phyloP scores from a whole-genome alignment of 257 asterid genomes.

The Ehretia macrophylla region DNA sequence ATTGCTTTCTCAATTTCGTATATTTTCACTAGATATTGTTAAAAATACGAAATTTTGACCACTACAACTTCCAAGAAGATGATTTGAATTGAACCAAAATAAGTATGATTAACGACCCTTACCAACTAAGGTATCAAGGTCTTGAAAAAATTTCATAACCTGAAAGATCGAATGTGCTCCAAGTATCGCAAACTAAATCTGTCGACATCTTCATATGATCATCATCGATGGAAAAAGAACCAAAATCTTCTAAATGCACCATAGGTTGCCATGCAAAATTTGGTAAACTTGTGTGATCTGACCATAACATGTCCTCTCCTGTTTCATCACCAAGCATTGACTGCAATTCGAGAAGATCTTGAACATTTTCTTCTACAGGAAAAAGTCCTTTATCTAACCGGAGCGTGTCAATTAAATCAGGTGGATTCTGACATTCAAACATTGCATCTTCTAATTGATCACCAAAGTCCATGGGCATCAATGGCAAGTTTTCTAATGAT shows the following conservation, averaged over 20 bases:
- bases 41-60: no score
- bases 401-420: conserved; percentile 22
- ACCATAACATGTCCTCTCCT: conserved; percentile 28
- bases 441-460: conserved; percentile 28
- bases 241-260: conserved; percentile 57
- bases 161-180: conserved; percentile 62
- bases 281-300: conserved; percentile 34
- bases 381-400: conserved; percentile 18
- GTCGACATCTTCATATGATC: conserved; percentile 36
- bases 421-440: conserved; percentile 25
- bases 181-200: conserved; percentile 33
- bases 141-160: conserved; percentile 41
- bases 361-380: conserved; percentile 22
- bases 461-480: conserved; percentile 24
- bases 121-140: conserved; percentile 19
- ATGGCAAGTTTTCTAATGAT: conserved; percentile 29
- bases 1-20: no score
- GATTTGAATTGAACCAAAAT: not conserved
- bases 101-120: no score
- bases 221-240: conserved; percentile 40
- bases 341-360: conserved; percentile 41
- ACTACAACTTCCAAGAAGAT: not conserved
- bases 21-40: no score
- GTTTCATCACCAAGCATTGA: conserved; percentile 31
- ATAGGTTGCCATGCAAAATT: conserved; percentile 29